Percentiles rank a stretch among this genome's conserved stretches.
Conservation (phyloP, 495 filamentous ascomycete genomes). For the Xylaria castorea region DNA sequence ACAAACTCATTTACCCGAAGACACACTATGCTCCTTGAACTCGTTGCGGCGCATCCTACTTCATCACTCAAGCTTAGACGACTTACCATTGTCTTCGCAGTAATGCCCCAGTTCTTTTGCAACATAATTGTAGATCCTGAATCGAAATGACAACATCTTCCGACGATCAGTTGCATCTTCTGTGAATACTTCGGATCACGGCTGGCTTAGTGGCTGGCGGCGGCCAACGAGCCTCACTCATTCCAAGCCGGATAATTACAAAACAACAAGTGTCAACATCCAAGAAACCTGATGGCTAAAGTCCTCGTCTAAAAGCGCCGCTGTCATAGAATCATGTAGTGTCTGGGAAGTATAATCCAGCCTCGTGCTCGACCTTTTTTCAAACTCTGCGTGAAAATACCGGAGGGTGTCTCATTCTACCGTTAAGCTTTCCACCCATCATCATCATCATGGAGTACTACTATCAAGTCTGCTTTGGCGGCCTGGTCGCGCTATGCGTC, state of each 20-base stretch:
- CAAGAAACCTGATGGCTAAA: constrained; percentile 1
- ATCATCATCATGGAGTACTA: constrained; percentile 39
- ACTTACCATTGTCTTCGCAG: background rate
- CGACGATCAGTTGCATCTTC: constrained; percentile 16
- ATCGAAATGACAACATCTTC: constrained; percentile 6
- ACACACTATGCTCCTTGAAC: background rate
- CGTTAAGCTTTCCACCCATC: no score
- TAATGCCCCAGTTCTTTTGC: background rate
- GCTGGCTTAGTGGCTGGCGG: background rate
- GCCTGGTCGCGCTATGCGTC: constrained; percentile 30
- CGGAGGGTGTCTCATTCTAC: background rate
- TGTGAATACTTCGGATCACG: constrained; percentile 18
- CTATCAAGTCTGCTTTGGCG: constrained; percentile 38
- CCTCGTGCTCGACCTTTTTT: background rate
- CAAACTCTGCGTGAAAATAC: background rate
- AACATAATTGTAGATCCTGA: background rate
- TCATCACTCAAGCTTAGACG: background rate
- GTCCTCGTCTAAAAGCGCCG: constrained; percentile 2
- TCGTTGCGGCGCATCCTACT: background rate
- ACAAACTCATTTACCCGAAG: background rate
- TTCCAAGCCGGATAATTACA: constrained; percentile 42
- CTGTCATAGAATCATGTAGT: background rate
- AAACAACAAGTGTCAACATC: constrained; percentile 43
- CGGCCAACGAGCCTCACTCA: constrained; percentile 26
- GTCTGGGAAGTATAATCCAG: background rate